Evolutionary conservation across 2,329 filamentous ascomycete species (phyloP), one percentile per base, ranked within the genome.

Genomic region (Claviceps cyperi): DNA sequence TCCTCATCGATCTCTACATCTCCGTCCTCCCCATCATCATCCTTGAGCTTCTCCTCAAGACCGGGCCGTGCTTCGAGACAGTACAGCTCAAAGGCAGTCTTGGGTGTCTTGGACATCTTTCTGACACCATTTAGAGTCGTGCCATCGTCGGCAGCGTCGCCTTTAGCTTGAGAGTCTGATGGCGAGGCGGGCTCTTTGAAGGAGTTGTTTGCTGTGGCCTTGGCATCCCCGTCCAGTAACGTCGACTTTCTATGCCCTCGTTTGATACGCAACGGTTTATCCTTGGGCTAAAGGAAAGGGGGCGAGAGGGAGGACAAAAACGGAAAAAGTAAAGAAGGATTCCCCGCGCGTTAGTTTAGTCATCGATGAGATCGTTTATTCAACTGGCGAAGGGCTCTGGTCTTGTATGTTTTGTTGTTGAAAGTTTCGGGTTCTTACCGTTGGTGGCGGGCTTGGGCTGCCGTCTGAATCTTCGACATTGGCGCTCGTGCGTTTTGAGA

Each of bases 381-480:
- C 28, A 32, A 32, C 28, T 32, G 28, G 28, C 28, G 28, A 32
- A 32, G 9, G 28, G 28, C 28, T 32, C 28, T 32, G 28, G 28
- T 32, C 28, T 32, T 32, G 28, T 32, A 32, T 32, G 28, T 11
- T 32, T 32, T 32, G 28, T 19, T 24, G 35, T 37, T 17, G 38
- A n/a, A 9, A 44, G 43, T 32, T 4, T 44, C 6, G 32, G 15
- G 36, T 19, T 32, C 78, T 56, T 78, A 86, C 83, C 59, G 85
- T 88, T 43, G 84, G 84, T 22, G 84, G 84, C n/a, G 84, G 84
- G 60, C 83, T 87, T 6, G 83, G 84, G 62, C 83, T 87, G 59
- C 83, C 82, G 58, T 90, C 85, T 9, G 84, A 87, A 63, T 90
- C 83, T 63, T 86, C 81, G 46, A 85, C 81, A 57, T 84, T 84